Base-by-base conservation (phyloP, 129 eudicot genomes). In the Helichrysum umbraculigerum region DNA sequence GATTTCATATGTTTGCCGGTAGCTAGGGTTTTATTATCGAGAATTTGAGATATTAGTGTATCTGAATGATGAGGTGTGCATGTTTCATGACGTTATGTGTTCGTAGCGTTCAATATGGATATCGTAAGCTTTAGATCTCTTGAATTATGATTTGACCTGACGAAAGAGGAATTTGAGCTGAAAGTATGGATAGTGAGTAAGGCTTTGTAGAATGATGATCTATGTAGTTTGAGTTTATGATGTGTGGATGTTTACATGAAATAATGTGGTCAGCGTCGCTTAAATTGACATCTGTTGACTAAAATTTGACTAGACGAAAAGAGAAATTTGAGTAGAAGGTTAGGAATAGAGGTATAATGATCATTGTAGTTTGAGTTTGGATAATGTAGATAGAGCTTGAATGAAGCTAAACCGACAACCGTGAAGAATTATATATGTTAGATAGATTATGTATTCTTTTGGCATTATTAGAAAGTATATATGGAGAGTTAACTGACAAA, bases 231-330 rank as follows among this genome's bases (percentile, higher is more conserved):
- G 41, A 14, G 12, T 1, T 66, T 28, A 7, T 52, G 80, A 54
- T 51, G 72, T 76, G 39, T 65, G 51, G 37, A 34, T 76, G 71
- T 42, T 60, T 29, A 65, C 37, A 61, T 70, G 76, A 30, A 69
- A 29, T 30, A 19, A 20, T 60, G 64, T 8, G 37, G 61, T 50
- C 29, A 47, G 29, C 66, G 28, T 66, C 51, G n/a, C 19, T 54
- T 15, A 35, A n/a, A 22, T 59, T 76, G 81, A 54, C 3, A 54
- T 67, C 21, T 58, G 15, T 37, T 37, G n/a, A 65, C 30, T 42
- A 37, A 35, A 59, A 35, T 77, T 77, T 77, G 60, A 56, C 41
- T 25, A 34, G 20, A 68, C 67, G 34, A 77, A 77, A 75, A 68
- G 62, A 62, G 68, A 37, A 54, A 54, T 47, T 29, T 77, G 75